A percentile compares a stretch with the other conserved stretches of the same genome.
Conservation (phyloP, 129 eudicot species). For the Rutidosis leptorrhynchoides region DNA sequence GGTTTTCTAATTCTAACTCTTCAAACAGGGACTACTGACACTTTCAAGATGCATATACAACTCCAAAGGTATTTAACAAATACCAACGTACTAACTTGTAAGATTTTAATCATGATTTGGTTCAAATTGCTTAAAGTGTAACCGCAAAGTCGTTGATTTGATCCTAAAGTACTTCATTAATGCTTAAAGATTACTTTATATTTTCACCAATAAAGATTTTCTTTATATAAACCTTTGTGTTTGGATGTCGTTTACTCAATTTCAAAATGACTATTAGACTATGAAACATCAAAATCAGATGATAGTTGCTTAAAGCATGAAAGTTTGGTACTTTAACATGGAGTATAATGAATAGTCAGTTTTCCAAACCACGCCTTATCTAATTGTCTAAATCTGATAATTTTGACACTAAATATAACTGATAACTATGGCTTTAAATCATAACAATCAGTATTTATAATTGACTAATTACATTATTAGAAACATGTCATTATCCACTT, state of each 20-base stretch:
- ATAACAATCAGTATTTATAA: conserved; percentile 1
- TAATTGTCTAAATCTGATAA: background rate
- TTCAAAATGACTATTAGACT: background rate
- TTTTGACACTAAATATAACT: background rate
- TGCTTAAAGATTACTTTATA: conserved; percentile 26
- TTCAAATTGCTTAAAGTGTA: background rate
- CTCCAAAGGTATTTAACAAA: background rate
- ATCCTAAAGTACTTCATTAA: background rate
- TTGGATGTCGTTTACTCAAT: background rate
- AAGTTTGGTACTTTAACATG: conserved; percentile 1
- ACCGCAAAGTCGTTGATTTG: no score
- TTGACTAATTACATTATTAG: background rate
- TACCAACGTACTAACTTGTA: background rate
- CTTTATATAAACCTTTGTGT: background rate
- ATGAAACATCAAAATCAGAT: conserved; percentile 3
- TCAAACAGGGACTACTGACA: background rate
- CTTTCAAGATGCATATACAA: background rate
- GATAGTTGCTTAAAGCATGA: background rate
- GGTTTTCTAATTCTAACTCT: background rate
- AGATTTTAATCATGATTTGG: background rate
- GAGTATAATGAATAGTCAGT: background rate
- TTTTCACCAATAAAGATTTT: background rate
- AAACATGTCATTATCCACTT: conserved; percentile 6
- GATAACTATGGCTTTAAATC: background rate
- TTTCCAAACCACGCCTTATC: conserved; percentile 5